phyloP scores from a whole-genome alignment of 768 basidiomycete genomes.

The Termitomyces sp. region DNA sequence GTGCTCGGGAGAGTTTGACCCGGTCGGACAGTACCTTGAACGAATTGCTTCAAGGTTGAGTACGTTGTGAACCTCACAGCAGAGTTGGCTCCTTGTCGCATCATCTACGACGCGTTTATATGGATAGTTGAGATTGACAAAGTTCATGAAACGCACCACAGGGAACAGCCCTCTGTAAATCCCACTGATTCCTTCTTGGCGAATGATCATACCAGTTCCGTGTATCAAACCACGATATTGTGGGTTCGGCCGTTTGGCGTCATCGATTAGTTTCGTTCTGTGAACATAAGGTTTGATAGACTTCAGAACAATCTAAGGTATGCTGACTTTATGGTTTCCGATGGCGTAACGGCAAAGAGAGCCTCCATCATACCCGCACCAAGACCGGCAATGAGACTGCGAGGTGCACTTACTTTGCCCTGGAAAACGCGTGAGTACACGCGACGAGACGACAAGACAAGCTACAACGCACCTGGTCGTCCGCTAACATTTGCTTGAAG shows the following conservation, averaged over 20 bases:
- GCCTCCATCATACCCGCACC: constrained; percentile 93
- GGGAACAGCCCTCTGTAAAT: constrained; percentile 92
- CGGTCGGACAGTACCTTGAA: constrained; percentile 76
- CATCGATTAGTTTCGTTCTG: constrained; percentile 97
- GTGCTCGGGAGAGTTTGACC: constrained; percentile 81
- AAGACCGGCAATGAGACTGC: constrained; percentile 77
- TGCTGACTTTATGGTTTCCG: constrained; percentile 94
- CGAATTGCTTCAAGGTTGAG: constrained; percentile 88
- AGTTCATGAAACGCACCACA: constrained; percentile 53
- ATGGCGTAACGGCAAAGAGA: constrained; percentile 91
- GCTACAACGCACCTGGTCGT: constrained; percentile 58
- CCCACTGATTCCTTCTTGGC: constrained; percentile 78
- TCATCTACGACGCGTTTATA: constrained; percentile 54
- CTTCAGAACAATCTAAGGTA: not conserved
- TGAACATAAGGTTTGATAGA: not conserved
- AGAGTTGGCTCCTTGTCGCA: constrained; percentile 97
- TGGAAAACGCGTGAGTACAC: constrained; percentile 21
- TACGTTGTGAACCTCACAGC: constrained; percentile 96
- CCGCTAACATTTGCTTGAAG: constrained; percentile 80
- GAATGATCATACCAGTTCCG: constrained; percentile 74
- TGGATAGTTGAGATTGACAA: not conserved
- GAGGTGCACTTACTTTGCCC: constrained; percentile 88
- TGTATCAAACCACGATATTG: constrained; percentile 85
- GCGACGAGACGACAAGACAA: not conserved
- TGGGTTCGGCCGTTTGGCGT: constrained; percentile 79